These are phyloP conservation scores for Yarrowia deformans DNA, from an alignment of 805 yeast genomes.

Conservation along the genomic window DNA sequence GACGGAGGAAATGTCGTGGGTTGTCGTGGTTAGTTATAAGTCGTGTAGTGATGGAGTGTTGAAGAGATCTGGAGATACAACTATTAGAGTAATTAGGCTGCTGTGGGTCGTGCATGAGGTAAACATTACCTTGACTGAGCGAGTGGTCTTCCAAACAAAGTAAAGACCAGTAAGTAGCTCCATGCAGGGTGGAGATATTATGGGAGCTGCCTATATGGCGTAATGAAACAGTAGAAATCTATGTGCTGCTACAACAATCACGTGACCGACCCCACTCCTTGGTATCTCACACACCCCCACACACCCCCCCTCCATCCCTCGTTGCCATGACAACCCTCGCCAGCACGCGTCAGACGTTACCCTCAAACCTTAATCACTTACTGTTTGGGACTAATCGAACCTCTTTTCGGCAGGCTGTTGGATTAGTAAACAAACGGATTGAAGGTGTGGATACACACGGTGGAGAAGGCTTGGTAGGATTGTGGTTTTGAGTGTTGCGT, in stretches of 20 bases:
- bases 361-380: neutral
- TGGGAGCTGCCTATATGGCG: no score
- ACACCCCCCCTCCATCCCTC: neutral
- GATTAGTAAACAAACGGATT: conserved; percentile 5
- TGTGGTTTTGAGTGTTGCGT: no score
- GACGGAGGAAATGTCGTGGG: neutral
- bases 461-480: neutral
- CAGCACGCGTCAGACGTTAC: conserved; percentile 17
- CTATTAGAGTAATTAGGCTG: conserved; percentile 25
- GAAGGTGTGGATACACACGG: no score
- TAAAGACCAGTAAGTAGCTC: neutral
- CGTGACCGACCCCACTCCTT: no score
- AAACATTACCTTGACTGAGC: conserved; percentile 14
- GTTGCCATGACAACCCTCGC: conserved; percentile 23
- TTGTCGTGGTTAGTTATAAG: neutral
- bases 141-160: neutral
- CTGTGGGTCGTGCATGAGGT: conserved; percentile 31
- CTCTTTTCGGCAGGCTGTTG: conserved; percentile 6
- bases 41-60: neutral
- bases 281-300: no score
- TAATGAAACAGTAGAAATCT: no score
- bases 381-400: conserved; percentile 5
- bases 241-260: no score
- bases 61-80: conserved; percentile 1
- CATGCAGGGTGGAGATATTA: neutral